Conservation (phyloP, 2,329 filamentous ascomycete genomes). For the Venturia carpophila region DNA sequence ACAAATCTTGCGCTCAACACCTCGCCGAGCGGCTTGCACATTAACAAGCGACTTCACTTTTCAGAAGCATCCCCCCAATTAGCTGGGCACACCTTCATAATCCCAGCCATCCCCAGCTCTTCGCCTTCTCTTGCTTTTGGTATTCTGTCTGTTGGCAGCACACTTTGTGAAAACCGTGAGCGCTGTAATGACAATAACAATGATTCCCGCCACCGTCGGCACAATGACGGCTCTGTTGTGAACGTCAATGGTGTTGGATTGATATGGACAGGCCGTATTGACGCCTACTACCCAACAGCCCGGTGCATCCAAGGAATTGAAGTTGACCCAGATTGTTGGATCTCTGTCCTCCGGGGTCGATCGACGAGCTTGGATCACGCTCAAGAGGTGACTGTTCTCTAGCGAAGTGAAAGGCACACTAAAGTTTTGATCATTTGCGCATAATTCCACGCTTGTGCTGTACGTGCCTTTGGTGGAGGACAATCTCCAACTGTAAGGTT, state of each 20-base stretch:
- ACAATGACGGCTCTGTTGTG: conserved; percentile 46
- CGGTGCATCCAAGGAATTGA: conserved; percentile 50
- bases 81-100: conserved; percentile 53
- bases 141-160: conserved; percentile 51
- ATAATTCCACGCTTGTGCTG: conserved; percentile 37
- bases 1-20: not conserved
- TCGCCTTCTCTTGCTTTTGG: conserved; percentile 43
- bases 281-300: conserved; percentile 55
- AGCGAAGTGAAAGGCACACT: conserved; percentile 52
- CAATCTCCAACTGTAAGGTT: conserved; percentile 53
- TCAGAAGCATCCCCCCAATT: not conserved
- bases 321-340: conserved; percentile 45
- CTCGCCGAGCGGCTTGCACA: not conserved
- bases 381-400: conserved; percentile 53
- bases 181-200: conserved; percentile 53
- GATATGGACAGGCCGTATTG: conserved; percentile 53
- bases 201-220: conserved; percentile 53
- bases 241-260: conserved; percentile 35
- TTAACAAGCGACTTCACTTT: not conserved
- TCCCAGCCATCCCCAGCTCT: conserved; percentile 48
- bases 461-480: conserved; percentile 39
- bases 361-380: conserved; percentile 26
- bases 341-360: conserved; percentile 25
- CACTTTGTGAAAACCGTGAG: conserved; percentile 58
- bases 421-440: conserved; percentile 45